Evolutionary conservation across 495 filamentous ascomycete species (phyloP).

Genomic region (Penicillium canariense): DNA sequence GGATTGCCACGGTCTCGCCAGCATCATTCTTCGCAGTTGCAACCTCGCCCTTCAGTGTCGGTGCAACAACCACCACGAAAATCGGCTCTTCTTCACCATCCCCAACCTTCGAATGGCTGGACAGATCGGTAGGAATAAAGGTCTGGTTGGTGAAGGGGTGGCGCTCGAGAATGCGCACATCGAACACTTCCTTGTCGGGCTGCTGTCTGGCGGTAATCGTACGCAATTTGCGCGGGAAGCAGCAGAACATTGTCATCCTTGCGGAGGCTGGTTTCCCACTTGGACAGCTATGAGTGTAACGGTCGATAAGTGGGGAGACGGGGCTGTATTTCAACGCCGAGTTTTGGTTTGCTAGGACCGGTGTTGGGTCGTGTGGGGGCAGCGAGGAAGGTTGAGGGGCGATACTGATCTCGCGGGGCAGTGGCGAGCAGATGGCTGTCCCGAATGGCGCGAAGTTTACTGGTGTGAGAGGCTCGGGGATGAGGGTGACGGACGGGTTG

Average conservation of each 20-base stretch:
- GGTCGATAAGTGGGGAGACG: slow-evolving; percentile 66
- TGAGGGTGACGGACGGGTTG: slow-evolving; percentile 35
- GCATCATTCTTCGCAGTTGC: slow-evolving; percentile 33
- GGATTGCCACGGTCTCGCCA: slow-evolving; percentile 34
- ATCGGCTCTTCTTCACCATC: slow-evolving; percentile 33
- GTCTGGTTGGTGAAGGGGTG: slow-evolving; percentile 94
- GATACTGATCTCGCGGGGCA: slow-evolving; percentile 49
- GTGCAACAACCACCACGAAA: slow-evolving; percentile 91
- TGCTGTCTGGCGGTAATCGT: slow-evolving; percentile 12
- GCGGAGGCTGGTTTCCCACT: slow-evolving; percentile 59
- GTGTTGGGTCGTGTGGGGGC: slow-evolving; percentile 36
- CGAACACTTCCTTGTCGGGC: slow-evolving; percentile 48
- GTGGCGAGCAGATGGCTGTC: slow-evolving; percentile 73
- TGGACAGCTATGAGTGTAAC: slow-evolving; percentile 59
- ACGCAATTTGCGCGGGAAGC: slow-evolving; percentile 62
- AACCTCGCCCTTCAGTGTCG: slow-evolving; percentile 48
- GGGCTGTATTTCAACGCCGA: slow-evolving; percentile 82
- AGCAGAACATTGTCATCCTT: slow-evolving; percentile 86
- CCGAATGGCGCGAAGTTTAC: slow-evolving; percentile 77
- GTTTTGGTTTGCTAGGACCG: slow-evolving; percentile 73
- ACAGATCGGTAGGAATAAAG: slow-evolving; percentile 74
- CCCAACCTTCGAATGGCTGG: slow-evolving; percentile 30
- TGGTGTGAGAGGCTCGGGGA: slow-evolving; percentile 59
- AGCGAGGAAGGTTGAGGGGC: slow-evolving; percentile 40
- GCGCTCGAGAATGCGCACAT: slow-evolving; percentile 77